Evolutionary conservation across 495 filamentous ascomycete species (phyloP).

Genomic region (Aspergillus incahuasiensis): DNA sequence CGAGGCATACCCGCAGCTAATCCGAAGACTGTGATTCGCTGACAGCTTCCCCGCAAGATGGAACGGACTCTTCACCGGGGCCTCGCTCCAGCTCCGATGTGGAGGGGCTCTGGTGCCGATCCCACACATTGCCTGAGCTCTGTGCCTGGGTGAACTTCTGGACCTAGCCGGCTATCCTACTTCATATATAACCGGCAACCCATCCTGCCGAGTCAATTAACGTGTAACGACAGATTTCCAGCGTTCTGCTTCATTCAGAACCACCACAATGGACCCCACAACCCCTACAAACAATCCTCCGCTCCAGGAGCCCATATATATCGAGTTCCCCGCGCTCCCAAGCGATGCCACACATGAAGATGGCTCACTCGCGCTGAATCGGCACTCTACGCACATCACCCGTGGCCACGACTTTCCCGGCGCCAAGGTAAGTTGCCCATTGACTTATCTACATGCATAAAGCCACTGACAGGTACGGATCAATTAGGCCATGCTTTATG

Average conservation of each 20-base stretch:
- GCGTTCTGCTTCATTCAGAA: neutral
- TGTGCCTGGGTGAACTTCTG: neutral
- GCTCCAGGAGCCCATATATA: conserved; percentile 48
- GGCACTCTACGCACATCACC: conserved; percentile 67
- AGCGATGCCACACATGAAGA: conserved; percentile 52
- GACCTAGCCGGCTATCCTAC: neutral
- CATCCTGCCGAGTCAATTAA: neutral
- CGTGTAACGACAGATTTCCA: neutral
- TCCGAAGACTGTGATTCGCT: neutral
- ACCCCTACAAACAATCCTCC: conserved; percentile 19
- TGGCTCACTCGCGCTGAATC: conserved; percentile 63
- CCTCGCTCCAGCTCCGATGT: conserved; percentile 30
- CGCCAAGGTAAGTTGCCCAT: conserved; percentile 59
- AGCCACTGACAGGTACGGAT: neutral
- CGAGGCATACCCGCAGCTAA: too few species aligned
- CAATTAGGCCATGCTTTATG: conserved; percentile 86
- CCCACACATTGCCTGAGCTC: conserved; percentile 7
- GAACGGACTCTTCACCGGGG: conserved; percentile 20
- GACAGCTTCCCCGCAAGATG: conserved; percentile 20
- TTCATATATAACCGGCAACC: neutral
- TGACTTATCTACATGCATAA: neutral
- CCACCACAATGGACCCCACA: conserved; percentile 24
- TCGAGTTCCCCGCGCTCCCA: conserved; percentile 58
- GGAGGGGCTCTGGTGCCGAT: conserved; percentile 36
- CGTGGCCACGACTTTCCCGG: conserved; percentile 89